Conservation (phyloP, 768 basidiomycete genomes). For the Agaricus bisporus region DNA sequence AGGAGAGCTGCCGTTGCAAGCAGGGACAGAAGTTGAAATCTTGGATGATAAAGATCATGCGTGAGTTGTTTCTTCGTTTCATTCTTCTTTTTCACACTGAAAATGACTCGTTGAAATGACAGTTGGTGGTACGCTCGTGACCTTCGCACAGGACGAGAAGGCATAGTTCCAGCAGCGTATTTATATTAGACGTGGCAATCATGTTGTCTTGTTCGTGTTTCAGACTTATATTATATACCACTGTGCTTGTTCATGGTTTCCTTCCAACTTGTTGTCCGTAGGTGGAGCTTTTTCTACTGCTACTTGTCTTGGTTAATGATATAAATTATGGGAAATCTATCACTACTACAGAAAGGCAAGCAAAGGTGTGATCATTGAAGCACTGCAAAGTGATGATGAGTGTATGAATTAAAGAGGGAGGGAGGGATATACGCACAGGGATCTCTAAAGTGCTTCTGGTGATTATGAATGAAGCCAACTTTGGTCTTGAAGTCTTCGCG, state of each 20-base stretch:
- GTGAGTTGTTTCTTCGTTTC: slow-evolving; percentile 36
- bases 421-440: slow-evolving; percentile 43
- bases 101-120: slow-evolving; percentile 14
- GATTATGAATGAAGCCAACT: slow-evolving; percentile 74
- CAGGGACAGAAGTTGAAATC: slow-evolving; percentile 69
- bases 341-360: neutral
- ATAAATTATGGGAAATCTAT: slow-evolving; percentile 12
- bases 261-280: neutral
- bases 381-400: slow-evolving; percentile 18
- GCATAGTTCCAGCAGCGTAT: slow-evolving; percentile 90
- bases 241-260: slow-evolving; percentile 4
- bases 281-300: neutral
- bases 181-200: slow-evolving; percentile 56
- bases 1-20: slow-evolving; percentile 66
- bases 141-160: slow-evolving; percentile 71
- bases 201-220: slow-evolving; percentile 28
- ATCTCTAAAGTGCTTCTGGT: slow-evolving; percentile 85
- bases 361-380: slow-evolving; percentile 19
- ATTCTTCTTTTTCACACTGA: neutral
- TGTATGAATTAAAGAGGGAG: neutral
- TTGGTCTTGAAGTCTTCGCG: slow-evolving; percentile 82
- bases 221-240: slow-evolving; percentile 9
- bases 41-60: slow-evolving; percentile 76
- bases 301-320: slow-evolving; percentile 9
- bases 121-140: slow-evolving; percentile 97